phyloP scores from a whole-genome alignment of 2,329 filamentous ascomycete genomes.

The Monosporascus sp. region DNA sequence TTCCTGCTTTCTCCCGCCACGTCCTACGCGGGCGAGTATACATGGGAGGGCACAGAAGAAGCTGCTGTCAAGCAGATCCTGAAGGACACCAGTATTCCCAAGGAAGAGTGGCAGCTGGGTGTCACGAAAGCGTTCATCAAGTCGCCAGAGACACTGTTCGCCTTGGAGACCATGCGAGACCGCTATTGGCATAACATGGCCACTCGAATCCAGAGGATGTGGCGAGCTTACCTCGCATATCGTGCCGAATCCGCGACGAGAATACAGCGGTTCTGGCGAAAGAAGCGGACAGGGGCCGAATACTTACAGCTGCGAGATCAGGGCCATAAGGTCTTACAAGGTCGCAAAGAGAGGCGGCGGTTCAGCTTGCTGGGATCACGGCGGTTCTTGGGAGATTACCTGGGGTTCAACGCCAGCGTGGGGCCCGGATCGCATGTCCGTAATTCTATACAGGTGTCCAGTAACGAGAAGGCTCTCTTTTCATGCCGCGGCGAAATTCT shows the following conservation, averaged over 20 bases:
- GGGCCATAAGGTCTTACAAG: constrained; percentile 74
- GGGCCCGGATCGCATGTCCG: constrained; percentile 80
- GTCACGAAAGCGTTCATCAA: constrained; percentile 98
- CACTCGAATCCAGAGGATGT: constrained; percentile 92
- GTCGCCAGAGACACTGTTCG: constrained; percentile 93
- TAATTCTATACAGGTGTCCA: constrained; percentile 63
- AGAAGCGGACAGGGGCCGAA: constrained; percentile 84
- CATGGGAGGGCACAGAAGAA: constrained; percentile 84
- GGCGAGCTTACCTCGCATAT: constrained; percentile 93
- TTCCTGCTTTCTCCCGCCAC: constrained; percentile 92
- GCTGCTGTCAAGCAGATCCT: constrained; percentile 88
- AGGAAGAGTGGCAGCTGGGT: constrained; percentile 95
- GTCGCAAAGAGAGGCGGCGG: constrained; percentile 83
- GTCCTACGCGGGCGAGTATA: constrained; percentile 95
- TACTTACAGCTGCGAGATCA: constrained; percentile 84
- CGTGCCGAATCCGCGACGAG: constrained; percentile 86
- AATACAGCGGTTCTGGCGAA: constrained; percentile 93
- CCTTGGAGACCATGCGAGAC: constrained; percentile 95
- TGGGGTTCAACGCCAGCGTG: constrained; percentile 75
- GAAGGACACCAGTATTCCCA: constrained; percentile 91
- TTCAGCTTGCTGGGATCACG: constrained; percentile 89
- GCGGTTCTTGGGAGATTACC: constrained; percentile 90
- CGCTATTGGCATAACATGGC: constrained; percentile 99
- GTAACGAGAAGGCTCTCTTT: constrained; percentile 74
- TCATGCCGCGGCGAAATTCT: constrained; percentile 87